Evolutionary conservation across 2,329 filamentous ascomycete genomes (phyloP), one percentile per base, ranked within the genome.

Genomic region (Sodiomyces alkalinus): DNA sequence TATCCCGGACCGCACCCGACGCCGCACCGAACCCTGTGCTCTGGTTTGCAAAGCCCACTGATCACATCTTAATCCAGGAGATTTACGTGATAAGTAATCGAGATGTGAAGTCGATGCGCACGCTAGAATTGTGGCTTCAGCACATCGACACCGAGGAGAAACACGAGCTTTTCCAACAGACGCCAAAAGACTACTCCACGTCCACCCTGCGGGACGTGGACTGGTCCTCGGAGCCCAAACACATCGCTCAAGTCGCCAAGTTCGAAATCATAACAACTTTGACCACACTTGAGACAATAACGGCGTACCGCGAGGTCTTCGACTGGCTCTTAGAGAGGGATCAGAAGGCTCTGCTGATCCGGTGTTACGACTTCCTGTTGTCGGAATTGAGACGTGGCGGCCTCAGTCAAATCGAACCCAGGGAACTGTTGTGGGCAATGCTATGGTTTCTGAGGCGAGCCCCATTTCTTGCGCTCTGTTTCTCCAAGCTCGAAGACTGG

Each of bases 21-120:
- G n/a, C n/a, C n/a, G n/a, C n/a, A n/a, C n/a, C n/a, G n/a, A n/a
- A 7, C 19, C 16, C 14, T 12, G 14, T 19, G 12, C 7, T 7
- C 9, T 22, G 7, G 15, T 14, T n/a, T n/a, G n/a, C n/a, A n/a
- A n/a, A n/a, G n/a, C n/a, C n/a, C n/a, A n/a, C n/a, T n/a, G n/a
- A n/a, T 20, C 22, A 32, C 19, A 40, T 30, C 27, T 22, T 19
- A 7, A 14, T 6, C 12, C 21, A 56, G 51, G 54, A 58, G 34
- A 44, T 58, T 7, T 58, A 57, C 27, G 46, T 55, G 6, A 57
- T 58, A 28, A 56, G 51, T 33, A 58, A 58, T 33, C 41, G 51
- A 25, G 55, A 58, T 31, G 36, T 49, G 23, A 33, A 41, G 17
- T 52, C 52, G 0, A 46, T 57, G 38, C 38, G 39, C 17, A 38